Evolutionary conservation across 768 basidiomycete genomes (phyloP).

Genomic region (Mycena polygramma): DNA sequence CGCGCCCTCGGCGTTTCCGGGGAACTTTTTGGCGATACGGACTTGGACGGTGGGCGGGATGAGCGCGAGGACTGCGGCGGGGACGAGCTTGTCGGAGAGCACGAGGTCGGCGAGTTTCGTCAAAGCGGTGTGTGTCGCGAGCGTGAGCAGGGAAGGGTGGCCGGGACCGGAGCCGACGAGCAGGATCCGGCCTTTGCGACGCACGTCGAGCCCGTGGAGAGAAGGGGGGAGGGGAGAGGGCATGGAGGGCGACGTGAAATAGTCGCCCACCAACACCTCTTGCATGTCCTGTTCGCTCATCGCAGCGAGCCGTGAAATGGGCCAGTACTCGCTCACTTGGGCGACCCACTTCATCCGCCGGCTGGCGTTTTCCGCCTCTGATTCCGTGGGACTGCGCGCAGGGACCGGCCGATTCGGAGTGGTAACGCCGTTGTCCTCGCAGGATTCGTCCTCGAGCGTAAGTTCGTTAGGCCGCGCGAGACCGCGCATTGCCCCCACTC

Average conservation of each 20-base stretch:
- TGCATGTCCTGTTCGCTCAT: conserved; percentile 80
- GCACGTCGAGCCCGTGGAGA: conserved; percentile 51
- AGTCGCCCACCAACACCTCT: conserved; percentile 64
- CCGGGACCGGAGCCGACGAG: conserved; percentile 97
- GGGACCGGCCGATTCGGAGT: conserved; percentile 83
- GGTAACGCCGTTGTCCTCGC: conserved; percentile 63
- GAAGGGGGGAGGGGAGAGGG: conserved; percentile 39
- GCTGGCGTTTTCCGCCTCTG: conserved; percentile 59
- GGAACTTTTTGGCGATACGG: conserved; percentile 96
- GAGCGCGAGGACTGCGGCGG: conserved; percentile 85
- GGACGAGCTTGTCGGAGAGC: conserved; percentile 97
- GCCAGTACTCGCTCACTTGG: conserved; percentile 98
- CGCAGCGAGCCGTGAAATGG: conserved; percentile 78
- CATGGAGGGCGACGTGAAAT: conserved; percentile 29
- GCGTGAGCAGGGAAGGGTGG: conserved; percentile 91
- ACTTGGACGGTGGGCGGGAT: conserved; percentile 82
- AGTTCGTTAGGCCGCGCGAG: conserved; percentile 56
- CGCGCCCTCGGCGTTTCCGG: conserved; percentile 95
- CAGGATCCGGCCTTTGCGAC: conserved; percentile 76
- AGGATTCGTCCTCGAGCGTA: conserved; percentile 30
- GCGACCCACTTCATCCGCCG: conserved; percentile 94
- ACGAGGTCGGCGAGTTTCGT: conserved; percentile 88
- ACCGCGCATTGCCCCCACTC: conserved; percentile 76
- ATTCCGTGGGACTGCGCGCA: conserved; percentile 56
- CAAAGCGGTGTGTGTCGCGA: conserved; percentile 86